Conservation (phyloP, 371 early-diverging fungal species). For the Mucor sp. region DNA sequence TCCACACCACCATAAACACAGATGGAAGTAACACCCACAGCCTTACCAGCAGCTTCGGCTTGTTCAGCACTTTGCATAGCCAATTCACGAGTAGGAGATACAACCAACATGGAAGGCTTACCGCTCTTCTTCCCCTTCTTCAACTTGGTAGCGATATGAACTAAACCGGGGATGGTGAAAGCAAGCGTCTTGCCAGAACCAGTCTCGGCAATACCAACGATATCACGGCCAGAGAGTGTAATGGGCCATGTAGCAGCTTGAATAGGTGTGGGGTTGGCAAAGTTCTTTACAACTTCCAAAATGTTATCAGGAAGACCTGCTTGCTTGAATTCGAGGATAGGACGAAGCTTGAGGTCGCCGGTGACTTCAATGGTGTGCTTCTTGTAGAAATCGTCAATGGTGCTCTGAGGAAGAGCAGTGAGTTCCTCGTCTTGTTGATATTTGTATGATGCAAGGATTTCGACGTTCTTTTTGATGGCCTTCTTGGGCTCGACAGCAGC, state of each 20-base stretch:
- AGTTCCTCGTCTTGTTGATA: conserved; percentile 42
- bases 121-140: conserved; percentile 41
- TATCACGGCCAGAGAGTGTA: conserved; percentile 70
- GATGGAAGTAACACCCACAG: conserved; percentile 73
- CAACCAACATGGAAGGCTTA: conserved; percentile 73
- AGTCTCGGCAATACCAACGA: conserved; percentile 85
- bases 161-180: conserved; percentile 93
- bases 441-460: conserved; percentile 33
- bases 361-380: conserved; percentile 69
- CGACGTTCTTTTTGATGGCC: conserved; percentile 19
- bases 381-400: conserved; percentile 61
- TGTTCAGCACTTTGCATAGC: conserved; percentile 91
- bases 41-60: conserved; percentile 66
- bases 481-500: conserved; percentile 16
- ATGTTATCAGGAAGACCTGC: conserved; percentile 74
- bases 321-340: conserved; percentile 77
- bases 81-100: conserved; percentile 96
- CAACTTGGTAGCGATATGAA: conserved; percentile 59
- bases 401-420: conserved; percentile 38
- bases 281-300: conserved; percentile 81
- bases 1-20: conserved; percentile 81
- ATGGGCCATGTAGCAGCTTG: conserved; percentile 95
- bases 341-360: conserved; percentile 69
- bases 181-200: conserved; percentile 94
- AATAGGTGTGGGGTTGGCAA: conserved; percentile 92